Evolutionary conservation across 169 alveolate genomes (phyloP), one percentile per base, ranked within the genome.

Genomic region (Plasmodium coatneyi): DNA sequence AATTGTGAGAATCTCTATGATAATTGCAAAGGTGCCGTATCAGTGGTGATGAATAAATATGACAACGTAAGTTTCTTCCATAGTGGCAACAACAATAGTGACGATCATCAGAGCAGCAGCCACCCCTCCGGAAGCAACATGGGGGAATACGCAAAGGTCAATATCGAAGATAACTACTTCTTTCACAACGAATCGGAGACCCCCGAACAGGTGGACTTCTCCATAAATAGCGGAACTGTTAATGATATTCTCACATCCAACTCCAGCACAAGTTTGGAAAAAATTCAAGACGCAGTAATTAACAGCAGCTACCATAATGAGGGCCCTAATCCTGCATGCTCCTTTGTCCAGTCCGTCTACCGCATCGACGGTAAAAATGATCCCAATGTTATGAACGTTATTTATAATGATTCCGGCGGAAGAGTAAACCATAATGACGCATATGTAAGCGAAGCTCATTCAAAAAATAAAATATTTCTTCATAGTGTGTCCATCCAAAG

Each of bases 101-200:
- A 49, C 30, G 5, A 25, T 28, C 6, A 41, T 4, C 43, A 66
- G 3, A 83, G 16, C 52, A 16, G 39, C 16, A 41, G 52, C 52
- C 28, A 66, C 76, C 74, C 28, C 19, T 19, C 5, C 16, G 25
- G 30, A 19, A 39, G 14, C 30, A 54, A 32, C 74, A 25, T 12
- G 19, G 28, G 52, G n/a, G 39, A 36, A 41, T 83, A 71, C 34
- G 56, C 74, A 70, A 39, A 83, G n/a, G 34, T 70, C 7, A 71
- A 52, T 43, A 71, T 70, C 28, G 41, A 83, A 83, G 82, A 83
- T 71, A 70, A 83, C 16, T 70, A 25, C 32, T 83, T 83, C 52
- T 83, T 25, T 22, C 71, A 3, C 10, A 83, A 83, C 41, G 89
- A 81, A 6, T 39, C 49, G n/a, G 71, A 83, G 74, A 71, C 92